Evolutionary conservation across 2,329 filamentous ascomycete species (phyloP), one percentile per base, ranked within the genome.

Genomic region (Diaporthe capsici): DNA sequence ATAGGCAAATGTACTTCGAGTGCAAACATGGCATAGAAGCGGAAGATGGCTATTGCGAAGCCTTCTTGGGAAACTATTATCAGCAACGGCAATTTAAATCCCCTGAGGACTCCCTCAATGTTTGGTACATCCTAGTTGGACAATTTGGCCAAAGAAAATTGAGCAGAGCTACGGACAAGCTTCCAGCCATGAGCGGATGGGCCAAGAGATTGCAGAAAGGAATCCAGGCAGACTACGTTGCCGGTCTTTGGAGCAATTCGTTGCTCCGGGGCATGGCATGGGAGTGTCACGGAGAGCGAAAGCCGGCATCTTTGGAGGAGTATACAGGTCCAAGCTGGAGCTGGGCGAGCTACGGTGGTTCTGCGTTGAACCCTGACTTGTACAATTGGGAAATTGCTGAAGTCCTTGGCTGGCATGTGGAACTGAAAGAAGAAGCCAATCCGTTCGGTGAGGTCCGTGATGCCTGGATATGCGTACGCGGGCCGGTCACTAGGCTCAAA

Each of bases 251-350:
- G 49, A 53, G 49, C 49, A 25, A 53, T 25, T n/a, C 4, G 9
- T 25, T 53, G 49, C 15, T 53, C 10, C 7, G 5, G 22, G 22
- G n/a, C n/a, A 25, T 53, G 22, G 8, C 22, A 5, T 53, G 49
- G 49, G 1, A 1, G 7, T n/a, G 49, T 12, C 2, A 4, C 8
- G n/a, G 2, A 25, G 9, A 53, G 9, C 49, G 22, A 12, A 25
- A 25, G 49, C 49, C 49, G 49, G 49, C 49, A n/a, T 53, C 49
- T 25, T 53, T 1, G 49, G 49, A 53, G 49, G 49, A 53, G 49
- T 53, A 53, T n/a, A 53, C 49, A 25, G 49, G 49, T 53, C 49
- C 49, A 53, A 53, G 49, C 49, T 53, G 49, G 49, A 53, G 49
- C 49, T 53, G 49, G 49, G 49, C 49, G n/a, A 53, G 49, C n/a